Evolutionary conservation across 495 filamentous ascomycete genomes (phyloP).

Genomic region (Hyaloscypha bicolor): DNA sequence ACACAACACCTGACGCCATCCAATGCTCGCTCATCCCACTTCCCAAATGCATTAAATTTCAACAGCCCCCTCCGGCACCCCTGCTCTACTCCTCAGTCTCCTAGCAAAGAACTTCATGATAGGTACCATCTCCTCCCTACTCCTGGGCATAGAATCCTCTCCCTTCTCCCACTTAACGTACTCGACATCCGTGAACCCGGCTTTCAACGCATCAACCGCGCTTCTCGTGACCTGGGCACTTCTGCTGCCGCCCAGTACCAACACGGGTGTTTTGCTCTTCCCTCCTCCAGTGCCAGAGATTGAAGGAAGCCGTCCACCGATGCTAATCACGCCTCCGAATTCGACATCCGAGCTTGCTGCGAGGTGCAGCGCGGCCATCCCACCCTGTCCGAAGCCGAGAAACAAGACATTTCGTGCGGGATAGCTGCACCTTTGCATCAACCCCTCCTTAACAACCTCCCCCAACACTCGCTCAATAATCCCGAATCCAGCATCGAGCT

Average conservation of each 20-base stretch:
- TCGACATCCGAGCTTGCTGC: constrained; percentile 40
- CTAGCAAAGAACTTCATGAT: constrained; percentile 92
- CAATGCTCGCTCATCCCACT: neutral
- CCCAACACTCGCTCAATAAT: constrained; percentile 47
- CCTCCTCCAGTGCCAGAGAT: constrained; percentile 42
- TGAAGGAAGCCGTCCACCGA: constrained; percentile 70
- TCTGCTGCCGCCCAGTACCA: constrained; percentile 69
- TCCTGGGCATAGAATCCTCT: constrained; percentile 83
- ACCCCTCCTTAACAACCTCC: constrained; percentile 56
- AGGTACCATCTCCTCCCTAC: constrained; percentile 84
- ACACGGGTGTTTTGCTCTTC: constrained; percentile 70
- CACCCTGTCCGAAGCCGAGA: constrained; percentile 88
- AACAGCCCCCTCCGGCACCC: constrained; percentile 31
- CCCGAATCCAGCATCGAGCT: constrained; percentile 78
- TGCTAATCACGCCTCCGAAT: constrained; percentile 67
- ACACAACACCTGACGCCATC: neutral
- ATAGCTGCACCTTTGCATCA: constrained; percentile 75
- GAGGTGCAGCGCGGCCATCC: constrained; percentile 69
- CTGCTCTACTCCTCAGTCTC: constrained; percentile 62
- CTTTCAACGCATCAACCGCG: constrained; percentile 62
- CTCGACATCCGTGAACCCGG: constrained; percentile 71
- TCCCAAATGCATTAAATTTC: constrained; percentile 19
- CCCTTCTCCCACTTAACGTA: constrained; percentile 70
- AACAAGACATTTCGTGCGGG: constrained; percentile 67
- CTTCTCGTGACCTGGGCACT: constrained; percentile 63